These are phyloP conservation scores for Acanthamoeba castellanii DNA, from an alignment of 208 protist genomes.

Conservation along the genomic window DNA sequence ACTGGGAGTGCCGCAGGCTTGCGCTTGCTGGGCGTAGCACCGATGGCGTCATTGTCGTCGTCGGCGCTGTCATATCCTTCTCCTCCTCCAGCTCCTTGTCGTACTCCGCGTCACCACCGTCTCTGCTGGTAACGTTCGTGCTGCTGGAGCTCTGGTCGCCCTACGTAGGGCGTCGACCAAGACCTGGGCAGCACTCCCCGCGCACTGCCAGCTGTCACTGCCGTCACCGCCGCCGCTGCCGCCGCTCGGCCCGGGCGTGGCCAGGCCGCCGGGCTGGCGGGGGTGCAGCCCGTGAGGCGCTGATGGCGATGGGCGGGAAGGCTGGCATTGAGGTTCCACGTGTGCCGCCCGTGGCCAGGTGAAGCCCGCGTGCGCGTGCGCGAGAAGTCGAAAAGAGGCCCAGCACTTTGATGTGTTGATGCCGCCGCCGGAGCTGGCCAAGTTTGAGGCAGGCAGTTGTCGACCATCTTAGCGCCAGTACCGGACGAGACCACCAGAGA, in stretches of 20 bases:
- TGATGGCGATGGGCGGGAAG: neutral
- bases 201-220: neutral
- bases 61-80: neutral
- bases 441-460: neutral
- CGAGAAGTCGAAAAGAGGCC: too few relatives aligned
- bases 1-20: neutral
- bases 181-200: neutral
- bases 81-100: neutral
- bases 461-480: neutral
- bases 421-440: neutral
- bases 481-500: conserved; percentile 21
- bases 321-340: too few relatives aligned
- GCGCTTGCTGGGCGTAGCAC: too few relatives aligned
- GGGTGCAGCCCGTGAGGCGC: neutral
- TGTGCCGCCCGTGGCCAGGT: too few relatives aligned
- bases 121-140: too few relatives aligned
- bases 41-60: neutral
- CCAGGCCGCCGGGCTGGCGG: neutral
- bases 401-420: too few relatives aligned
- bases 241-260: too few relatives aligned
- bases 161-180: neutral
- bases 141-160: too few relatives aligned
- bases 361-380: too few relatives aligned
- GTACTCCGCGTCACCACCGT: neutral
- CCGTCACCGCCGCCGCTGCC: neutral